Base-by-base conservation (phyloP, 108 stramenopile genomes). In the Conticribra weissflogii region DNA sequence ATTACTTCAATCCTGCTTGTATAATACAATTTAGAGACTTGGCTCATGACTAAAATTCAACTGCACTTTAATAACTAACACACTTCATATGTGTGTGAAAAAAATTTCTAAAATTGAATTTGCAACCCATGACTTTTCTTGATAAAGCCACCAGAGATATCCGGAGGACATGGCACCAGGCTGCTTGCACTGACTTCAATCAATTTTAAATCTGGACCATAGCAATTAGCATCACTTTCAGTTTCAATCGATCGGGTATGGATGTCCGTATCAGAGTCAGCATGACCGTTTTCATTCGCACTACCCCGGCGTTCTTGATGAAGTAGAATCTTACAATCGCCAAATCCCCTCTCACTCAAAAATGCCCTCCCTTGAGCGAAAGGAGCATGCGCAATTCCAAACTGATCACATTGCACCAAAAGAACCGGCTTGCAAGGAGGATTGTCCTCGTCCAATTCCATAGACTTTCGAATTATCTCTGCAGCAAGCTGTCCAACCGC, bases 361-460 rank as follows among this genome's bases (percentile, higher is more conserved):
- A 90, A 89, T 8, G 87, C 77, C 15, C 95, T 84, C 3, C 86
- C 91, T 24, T 76, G 78, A 9, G 92, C 95, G 71, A 93, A 96
- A 0, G 92, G 95, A 25, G 89, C 78, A 77, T 96, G 95, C 2
- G 84, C 81, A 8, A 96, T 77, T 14, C 90, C 95, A 68, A 81
- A 93, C 55, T 96, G 92, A 82, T 96, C 95, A 41, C 79, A 84
- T 59, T 89, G 87, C 0, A 89, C 88, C 17, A 96, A 24, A 29
- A 66, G 18, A n/a, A 81, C 34, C 49, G 85, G 81, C 47, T 63
- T 45, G 36, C 58, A 33, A 17, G 44, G 14, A 36, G 62, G 47
- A 31, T 16, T 50, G 14, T 70, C 57, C 19, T 68, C 71, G 25
- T 76, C 51, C 1, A 74, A 70, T 27, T 50, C 66, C 24, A 55